Evolutionary conservation across 345 rosid species (phyloP).

Genomic region (Laguncularia racemosa): DNA sequence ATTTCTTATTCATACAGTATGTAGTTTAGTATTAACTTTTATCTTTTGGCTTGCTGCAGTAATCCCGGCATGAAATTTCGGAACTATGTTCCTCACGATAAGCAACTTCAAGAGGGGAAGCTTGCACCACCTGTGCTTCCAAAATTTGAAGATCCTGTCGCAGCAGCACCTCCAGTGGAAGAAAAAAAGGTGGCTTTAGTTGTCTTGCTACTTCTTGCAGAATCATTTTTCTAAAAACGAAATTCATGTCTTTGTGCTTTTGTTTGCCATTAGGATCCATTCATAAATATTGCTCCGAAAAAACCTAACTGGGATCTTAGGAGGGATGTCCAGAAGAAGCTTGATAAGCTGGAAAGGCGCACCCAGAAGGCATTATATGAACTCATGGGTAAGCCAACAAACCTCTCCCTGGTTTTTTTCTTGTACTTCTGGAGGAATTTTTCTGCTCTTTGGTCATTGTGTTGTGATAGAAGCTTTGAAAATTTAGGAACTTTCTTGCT

Average conservation of each 20-base stretch:
- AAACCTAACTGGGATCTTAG: constrained; percentile 97
- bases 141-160: constrained; percentile 78
- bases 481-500: too few species aligned
- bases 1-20: too few species aligned
- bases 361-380: constrained; percentile 74
- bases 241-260: background rate
- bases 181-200: constrained; percentile 47
- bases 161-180: constrained; percentile 44
- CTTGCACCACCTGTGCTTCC: constrained; percentile 82
- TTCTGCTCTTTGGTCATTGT: background rate
- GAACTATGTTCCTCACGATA: constrained; percentile 91
- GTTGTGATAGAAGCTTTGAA: too few species aligned
- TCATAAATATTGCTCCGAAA: constrained; percentile 94
- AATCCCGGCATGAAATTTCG: constrained; percentile 74
- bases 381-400: constrained; percentile 62
- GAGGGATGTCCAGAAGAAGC: constrained; percentile 93
- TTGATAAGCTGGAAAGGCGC: constrained; percentile 85
- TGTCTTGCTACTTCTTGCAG: background rate
- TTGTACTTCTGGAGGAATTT: background rate
- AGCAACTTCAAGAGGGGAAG: constrained; percentile 85
- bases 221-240: background rate
- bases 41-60: constrained; percentile 27
- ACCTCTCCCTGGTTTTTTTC: background rate
- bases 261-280: constrained; percentile 55
- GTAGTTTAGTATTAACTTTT: background rate